Evolutionary conservation across 2,329 filamentous ascomycete species (phyloP).

Genomic region (Macroventuria anomochaeta): DNA sequence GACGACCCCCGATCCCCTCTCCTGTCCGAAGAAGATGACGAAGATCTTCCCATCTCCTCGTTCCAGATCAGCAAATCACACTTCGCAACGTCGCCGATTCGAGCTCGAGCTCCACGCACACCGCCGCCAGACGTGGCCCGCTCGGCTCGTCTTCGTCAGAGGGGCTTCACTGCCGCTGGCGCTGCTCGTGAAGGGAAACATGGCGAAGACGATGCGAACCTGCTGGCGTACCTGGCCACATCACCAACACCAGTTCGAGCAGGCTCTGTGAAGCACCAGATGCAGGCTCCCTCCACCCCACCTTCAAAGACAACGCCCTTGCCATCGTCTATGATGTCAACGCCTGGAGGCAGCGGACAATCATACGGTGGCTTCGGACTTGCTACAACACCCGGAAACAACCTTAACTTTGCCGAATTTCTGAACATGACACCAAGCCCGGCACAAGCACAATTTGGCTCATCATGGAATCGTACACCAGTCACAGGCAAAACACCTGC

Average conservation of each 20-base stretch:
- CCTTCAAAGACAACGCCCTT: slow-evolving; percentile 63
- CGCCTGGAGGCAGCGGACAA: slow-evolving; percentile 69
- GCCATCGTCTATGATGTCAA: slow-evolving; percentile 89
- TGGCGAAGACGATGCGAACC: slow-evolving; percentile 82
- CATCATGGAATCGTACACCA: slow-evolving; percentile 71
- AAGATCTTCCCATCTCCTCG: slow-evolving; percentile 77
- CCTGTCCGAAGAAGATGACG: slow-evolving; percentile 80
- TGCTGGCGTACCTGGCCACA: slow-evolving; percentile 86
- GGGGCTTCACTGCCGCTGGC: slow-evolving; percentile 48
- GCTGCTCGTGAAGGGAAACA: slow-evolving; percentile 60
- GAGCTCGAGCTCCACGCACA: slow-evolving; percentile 60
- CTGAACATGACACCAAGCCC: slow-evolving; percentile 97
- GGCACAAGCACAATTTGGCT: slow-evolving; percentile 68
- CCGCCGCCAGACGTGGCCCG: slow-evolving; percentile 49
- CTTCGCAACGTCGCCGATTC: slow-evolving; percentile 78
- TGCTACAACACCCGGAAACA: slow-evolving; percentile 81
- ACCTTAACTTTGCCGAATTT: slow-evolving; percentile 95
- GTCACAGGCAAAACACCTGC: slow-evolving; percentile 71
- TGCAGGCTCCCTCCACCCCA: slow-evolving; percentile 62
- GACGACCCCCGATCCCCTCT: slow-evolving; percentile 66
- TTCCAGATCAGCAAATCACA: slow-evolving; percentile 67
- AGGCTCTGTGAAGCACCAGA: slow-evolving; percentile 53
- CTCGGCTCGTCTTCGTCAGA: slow-evolving; percentile 50
- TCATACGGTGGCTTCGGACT: slow-evolving; percentile 66
- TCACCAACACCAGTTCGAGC: slow-evolving; percentile 83